phyloP scores from a whole-genome alignment of 495 filamentous ascomycete species.

The Cryomyces minteri region DNA sequence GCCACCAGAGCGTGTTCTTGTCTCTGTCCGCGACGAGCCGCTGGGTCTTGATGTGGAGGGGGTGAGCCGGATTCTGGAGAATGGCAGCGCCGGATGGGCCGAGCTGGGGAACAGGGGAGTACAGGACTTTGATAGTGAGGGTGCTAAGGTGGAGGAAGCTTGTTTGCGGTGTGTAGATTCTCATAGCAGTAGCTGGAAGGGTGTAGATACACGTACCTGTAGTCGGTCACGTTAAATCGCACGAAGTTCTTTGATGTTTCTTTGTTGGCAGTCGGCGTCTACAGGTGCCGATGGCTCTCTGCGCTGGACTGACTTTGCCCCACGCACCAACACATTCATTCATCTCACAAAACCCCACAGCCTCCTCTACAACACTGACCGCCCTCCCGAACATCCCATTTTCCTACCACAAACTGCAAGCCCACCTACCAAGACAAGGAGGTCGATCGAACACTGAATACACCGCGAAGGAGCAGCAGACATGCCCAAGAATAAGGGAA shows the following conservation, averaged over 20 bases:
- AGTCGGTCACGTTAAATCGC: no score
- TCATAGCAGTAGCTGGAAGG: no score
- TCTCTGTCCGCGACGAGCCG: conserved; percentile 3
- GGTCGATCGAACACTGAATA: conserved; percentile 5
- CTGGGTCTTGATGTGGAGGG: conserved; percentile 5
- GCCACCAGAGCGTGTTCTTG: conserved; percentile 15
- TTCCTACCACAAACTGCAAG: neutral
- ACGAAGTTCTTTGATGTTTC: neutral
- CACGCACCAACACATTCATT: neutral
- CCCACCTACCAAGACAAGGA: no score
- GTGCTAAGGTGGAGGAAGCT: neutral
- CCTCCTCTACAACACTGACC: neutral
- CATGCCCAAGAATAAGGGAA: conserved; percentile 99
- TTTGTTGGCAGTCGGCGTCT: neutral
- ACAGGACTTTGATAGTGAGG: neutral
- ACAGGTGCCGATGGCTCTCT: neutral
- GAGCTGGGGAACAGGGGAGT: neutral
- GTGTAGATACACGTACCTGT: no score
- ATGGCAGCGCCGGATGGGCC: neutral
- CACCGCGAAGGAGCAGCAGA: conserved; percentile 17
- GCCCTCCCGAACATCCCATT: neutral
- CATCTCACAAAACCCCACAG: neutral
- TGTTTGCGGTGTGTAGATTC: neutral
- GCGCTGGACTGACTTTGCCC: neutral
- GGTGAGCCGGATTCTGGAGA: conserved; percentile 5